Conservation (phyloP, 306 rosid genomes). For the Gleditsia sinensis region DNA sequence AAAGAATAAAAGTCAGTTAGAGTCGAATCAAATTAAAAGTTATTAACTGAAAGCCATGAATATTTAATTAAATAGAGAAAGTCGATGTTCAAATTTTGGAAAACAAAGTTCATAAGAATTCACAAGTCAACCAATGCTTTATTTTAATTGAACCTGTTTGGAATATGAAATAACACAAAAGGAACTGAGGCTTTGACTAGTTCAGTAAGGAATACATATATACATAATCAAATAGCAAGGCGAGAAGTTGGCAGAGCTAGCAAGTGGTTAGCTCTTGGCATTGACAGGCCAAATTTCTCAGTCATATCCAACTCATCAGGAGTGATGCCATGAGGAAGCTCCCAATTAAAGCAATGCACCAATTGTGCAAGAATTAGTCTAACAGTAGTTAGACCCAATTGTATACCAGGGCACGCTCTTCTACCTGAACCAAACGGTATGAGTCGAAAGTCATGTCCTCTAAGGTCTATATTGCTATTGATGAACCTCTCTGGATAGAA, state of each 20-base stretch:
- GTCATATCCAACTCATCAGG: not conserved
- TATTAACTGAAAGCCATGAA: too few relatives aligned
- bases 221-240: too few relatives aligned
- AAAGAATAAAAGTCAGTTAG: too few relatives aligned
- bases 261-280: not conserved
- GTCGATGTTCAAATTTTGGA: too few relatives aligned
- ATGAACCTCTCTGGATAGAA: conserved; percentile 48
- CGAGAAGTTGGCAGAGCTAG: not conserved
- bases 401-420: not conserved
- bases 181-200: too few relatives aligned
- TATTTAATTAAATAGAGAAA: too few relatives aligned
- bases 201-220: too few relatives aligned
- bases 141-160: too few relatives aligned
- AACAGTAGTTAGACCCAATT: not conserved
- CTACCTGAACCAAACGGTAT: not conserved
- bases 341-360: not conserved
- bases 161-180: too few relatives aligned
- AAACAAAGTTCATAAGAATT: too few relatives aligned
- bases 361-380: not conserved
- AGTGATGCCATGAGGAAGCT: not conserved
- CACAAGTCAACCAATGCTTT: too few relatives aligned
- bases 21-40: too few relatives aligned
- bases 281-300: not conserved
- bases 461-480: conserved; percentile 7
- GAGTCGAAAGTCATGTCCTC: conserved; percentile 41